Conservation (phyloP, 129 eudicot genomes). For the Flaveria linearis region DNA sequence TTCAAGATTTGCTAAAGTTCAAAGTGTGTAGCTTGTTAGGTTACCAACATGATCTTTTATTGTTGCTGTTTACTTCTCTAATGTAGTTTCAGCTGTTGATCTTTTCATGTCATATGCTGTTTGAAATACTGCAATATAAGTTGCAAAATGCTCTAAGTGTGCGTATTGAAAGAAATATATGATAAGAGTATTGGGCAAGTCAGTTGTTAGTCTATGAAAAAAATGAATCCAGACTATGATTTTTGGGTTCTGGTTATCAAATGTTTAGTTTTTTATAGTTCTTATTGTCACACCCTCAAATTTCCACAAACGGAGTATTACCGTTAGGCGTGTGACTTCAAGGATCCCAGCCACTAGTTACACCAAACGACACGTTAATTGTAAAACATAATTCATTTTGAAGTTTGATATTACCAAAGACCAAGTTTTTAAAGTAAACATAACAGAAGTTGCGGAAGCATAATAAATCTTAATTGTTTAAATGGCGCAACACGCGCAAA, state of each 20-base stretch:
- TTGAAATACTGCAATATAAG: neutral
- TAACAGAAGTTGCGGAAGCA: too few relatives aligned
- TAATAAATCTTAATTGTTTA: too few relatives aligned
- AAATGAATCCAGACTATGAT: neutral
- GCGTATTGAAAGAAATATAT: neutral
- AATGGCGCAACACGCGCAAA: too few relatives aligned
- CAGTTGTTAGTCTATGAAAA: conserved; percentile 16
- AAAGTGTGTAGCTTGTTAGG: conserved; percentile 15
- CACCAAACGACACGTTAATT: too few relatives aligned
- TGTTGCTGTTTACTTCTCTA: conserved; percentile 1
- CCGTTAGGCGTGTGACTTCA: too few relatives aligned
- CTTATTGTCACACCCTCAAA: too few relatives aligned
- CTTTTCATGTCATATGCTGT: conserved; percentile 5
- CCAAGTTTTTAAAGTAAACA: too few relatives aligned
- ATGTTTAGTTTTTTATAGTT: neutral
- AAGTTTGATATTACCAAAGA: too few relatives aligned
- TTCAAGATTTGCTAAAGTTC: conserved; percentile 69
- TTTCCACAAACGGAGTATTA: too few relatives aligned
- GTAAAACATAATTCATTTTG: too few relatives aligned
- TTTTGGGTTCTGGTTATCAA: neutral
- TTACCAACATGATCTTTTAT: conserved; percentile 19
- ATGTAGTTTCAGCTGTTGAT: neutral
- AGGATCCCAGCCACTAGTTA: too few relatives aligned
- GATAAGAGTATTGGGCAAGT: neutral
- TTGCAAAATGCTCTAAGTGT: neutral